A percentile compares a stretch with the other conserved stretches of the same genome.
Evolutionary conservation across 2,329 filamentous ascomycete genomes (phyloP).

Genomic region (Cladosporium sp.): DNA sequence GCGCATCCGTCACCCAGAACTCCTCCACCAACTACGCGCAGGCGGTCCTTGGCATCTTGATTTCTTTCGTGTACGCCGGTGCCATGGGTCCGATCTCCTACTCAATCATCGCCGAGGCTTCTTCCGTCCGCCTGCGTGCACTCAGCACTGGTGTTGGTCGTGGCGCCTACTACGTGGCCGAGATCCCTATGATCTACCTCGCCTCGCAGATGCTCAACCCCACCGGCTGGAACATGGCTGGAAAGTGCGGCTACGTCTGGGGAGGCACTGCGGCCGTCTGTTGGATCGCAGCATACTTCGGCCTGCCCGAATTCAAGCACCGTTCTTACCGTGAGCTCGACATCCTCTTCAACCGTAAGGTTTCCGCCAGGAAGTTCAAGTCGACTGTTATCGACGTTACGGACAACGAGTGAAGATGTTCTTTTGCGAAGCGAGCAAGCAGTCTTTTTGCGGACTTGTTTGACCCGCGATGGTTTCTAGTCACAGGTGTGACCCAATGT

Average conservation of each 20-base stretch:
- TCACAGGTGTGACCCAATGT: too few species aligned
- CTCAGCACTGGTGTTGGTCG: conserved; percentile 87
- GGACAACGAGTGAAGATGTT: conserved; percentile 28
- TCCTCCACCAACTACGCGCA: conserved; percentile 60
- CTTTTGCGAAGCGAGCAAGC: too few species aligned
- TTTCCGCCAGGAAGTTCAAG: conserved; percentile 70
- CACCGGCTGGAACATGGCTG: conserved; percentile 79
- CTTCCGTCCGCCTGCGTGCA: conserved; percentile 77
- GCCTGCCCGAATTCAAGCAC: conserved; percentile 73
- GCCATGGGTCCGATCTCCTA: conserved; percentile 88
- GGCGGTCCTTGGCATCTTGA: conserved; percentile 79
- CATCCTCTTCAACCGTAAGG: conserved; percentile 70
- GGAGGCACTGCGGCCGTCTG: conserved; percentile 75
- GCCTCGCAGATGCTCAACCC: conserved; percentile 95
- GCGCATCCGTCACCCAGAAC: conserved; percentile 61
- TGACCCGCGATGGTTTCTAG: too few species aligned
- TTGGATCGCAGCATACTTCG: conserved; percentile 79
- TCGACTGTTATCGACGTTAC: conserved; percentile 37
- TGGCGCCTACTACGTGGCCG: conserved; percentile 71
- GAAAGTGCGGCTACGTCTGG: conserved; percentile 88
- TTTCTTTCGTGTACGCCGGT: conserved; percentile 76
- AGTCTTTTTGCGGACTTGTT: too few species aligned
- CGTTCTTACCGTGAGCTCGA: conserved; percentile 84
- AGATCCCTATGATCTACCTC: conserved; percentile 74
- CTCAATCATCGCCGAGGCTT: conserved; percentile 80